These are phyloP conservation scores for Hymenoscyphus fraxineus DNA, from an alignment of 2,329 filamentous ascomycete species.

Conservation along the genomic window DNA sequence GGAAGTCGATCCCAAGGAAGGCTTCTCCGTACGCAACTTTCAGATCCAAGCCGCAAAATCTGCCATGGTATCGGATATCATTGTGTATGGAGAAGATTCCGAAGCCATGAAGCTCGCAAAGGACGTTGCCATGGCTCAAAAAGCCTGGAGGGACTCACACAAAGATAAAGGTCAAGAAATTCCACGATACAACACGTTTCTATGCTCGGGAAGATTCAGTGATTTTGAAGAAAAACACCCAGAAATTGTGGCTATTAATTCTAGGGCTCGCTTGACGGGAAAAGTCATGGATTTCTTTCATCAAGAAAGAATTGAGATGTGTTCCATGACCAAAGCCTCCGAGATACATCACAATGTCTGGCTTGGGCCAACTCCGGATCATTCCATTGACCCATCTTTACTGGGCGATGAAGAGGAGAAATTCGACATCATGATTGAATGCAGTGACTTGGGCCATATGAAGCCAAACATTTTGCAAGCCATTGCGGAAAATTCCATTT, in stretches of 20 bases:
- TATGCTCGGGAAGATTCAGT: conserved; percentile 60
- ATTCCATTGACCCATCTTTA: conserved; percentile 41
- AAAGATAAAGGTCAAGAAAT: conserved; percentile 50
- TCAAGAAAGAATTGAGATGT: conserved; percentile 90
- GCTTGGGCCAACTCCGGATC: conserved; percentile 81
- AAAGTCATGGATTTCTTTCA: conserved; percentile 83
- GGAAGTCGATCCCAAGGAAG: conserved; percentile 80
- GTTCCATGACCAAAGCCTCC: conserved; percentile 81
- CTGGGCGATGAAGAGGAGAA: conserved; percentile 49
- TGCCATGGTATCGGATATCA: conserved; percentile 83
- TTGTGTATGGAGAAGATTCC: conserved; percentile 76
- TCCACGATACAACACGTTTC: conserved; percentile 80
- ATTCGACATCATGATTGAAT: conserved; percentile 84
- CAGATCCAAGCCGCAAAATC: conserved; percentile 91
- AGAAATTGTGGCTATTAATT: conserved; percentile 72
- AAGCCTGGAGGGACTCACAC: conserved; percentile 66
- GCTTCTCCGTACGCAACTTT: conserved; percentile 95
- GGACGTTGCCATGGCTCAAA: conserved; percentile 73
- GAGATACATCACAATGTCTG: conserved; percentile 89
- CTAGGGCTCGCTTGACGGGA: conserved; percentile 66
- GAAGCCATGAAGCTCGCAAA: conserved; percentile 60
- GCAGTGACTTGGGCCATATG: conserved; percentile 77
- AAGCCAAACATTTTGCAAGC: conserved; percentile 63
- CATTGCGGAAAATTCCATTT: conserved; percentile 49
- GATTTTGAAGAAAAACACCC: conserved; percentile 68